Evolutionary conservation across 2,329 filamentous ascomycete species (phyloP).

Genomic region (Hypoxylon sp.): DNA sequence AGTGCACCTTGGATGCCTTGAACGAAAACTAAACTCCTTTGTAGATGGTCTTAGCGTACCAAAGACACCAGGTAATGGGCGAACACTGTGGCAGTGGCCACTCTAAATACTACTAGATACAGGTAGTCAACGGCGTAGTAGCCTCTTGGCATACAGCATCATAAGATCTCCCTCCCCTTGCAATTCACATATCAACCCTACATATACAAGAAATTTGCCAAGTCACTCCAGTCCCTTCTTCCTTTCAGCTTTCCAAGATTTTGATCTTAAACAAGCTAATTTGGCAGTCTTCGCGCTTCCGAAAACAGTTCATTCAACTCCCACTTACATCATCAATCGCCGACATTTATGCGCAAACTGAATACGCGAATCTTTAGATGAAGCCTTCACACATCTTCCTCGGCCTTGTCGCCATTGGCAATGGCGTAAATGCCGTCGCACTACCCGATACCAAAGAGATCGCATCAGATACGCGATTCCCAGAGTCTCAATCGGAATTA

Average conservation of each 20-base stretch:
- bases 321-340: not conserved
- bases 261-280: not conserved
- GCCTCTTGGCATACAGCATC: slow-evolving; percentile 15
- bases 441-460: slow-evolving; percentile 39
- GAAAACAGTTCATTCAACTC: not conserved
- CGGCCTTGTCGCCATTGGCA: slow-evolving; percentile 39
- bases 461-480: slow-evolving; percentile 34
- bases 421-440: slow-evolving; percentile 41
- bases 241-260: slow-evolving; percentile 7
- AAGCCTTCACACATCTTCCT: slow-evolving; percentile 49
- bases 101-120: no score
- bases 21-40: no score
- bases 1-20: no score
- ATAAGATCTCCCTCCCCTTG: not conserved
- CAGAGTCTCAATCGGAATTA: slow-evolving; percentile 40
- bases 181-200: slow-evolving; percentile 8
- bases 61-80: no score
- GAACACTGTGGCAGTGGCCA: no score
- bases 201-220: slow-evolving; percentile 16
- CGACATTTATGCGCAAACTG: slow-evolving; percentile 5
- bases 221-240: slow-evolving; percentile 1
- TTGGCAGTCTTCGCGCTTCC: not conserved
- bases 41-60: no score
- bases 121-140: no score
- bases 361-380: slow-evolving; percentile 44